These are phyloP conservation scores for Candida ficus DNA, from an alignment of 805 yeast species.

Conservation along the genomic window DNA sequence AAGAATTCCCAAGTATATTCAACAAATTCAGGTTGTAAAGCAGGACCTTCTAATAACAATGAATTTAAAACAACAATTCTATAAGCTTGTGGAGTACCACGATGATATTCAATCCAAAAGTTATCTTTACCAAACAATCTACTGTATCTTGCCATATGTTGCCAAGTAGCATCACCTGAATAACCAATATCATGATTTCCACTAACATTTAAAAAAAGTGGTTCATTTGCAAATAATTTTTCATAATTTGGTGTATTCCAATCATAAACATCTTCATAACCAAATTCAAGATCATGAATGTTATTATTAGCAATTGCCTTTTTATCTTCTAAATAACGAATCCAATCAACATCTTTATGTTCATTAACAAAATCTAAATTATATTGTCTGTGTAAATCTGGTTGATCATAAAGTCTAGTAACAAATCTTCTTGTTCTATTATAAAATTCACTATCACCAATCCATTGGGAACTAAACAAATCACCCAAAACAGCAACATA, in stretches of 20 bases:
- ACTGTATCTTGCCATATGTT: conserved; percentile 77
- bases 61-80: conserved; percentile 85
- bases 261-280: conserved; percentile 56
- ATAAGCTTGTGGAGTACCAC: conserved; percentile 66
- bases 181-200: conserved; percentile 98
- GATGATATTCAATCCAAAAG: conserved; percentile 67
- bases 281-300: conserved; percentile 37
- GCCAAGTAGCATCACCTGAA: conserved; percentile 90
- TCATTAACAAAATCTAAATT: conserved; percentile 42
- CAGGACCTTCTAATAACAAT: conserved; percentile 85
- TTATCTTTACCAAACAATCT: conserved; percentile 79
- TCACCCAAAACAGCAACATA: conserved; percentile 93
- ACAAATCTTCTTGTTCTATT: conserved; percentile 72
- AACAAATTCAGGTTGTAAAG: conserved; percentile 65
- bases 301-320: conserved; percentile 20
- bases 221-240: conserved; percentile 38
- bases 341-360: conserved; percentile 56
- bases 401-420: conserved; percentile 62
- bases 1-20: conserved; percentile 71
- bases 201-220: conserved; percentile 73
- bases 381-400: conserved; percentile 42
- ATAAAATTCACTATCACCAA: conserved; percentile 77
- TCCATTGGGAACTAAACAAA: conserved; percentile 92
- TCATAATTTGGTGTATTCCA: conserved; percentile 45
- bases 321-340: conserved; percentile 32